Percentiles rank a stretch among this genome's conserved stretches.
Evolutionary conservation across 192 early-diverging fungal genomes (phyloP).

Genomic region (Rhizoclosmatium sp.): DNA sequence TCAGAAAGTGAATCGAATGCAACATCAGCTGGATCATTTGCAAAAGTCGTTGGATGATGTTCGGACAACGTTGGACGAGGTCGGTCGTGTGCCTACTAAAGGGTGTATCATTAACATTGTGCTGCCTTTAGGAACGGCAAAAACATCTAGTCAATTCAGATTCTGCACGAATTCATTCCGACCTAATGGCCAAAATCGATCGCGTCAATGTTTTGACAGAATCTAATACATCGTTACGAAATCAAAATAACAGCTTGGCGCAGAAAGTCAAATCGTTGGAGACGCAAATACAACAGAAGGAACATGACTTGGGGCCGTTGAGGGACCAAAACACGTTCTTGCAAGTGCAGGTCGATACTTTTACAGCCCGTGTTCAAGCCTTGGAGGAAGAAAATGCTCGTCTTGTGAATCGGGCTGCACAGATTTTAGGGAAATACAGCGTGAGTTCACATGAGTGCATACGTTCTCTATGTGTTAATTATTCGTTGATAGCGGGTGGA

Average conservation of each 20-base stretch:
- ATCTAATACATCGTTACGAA: slow-evolving; percentile 76
- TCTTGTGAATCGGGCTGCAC: slow-evolving; percentile 76
- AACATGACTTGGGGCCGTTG: slow-evolving; percentile 60
- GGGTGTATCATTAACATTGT: no score
- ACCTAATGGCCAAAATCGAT: slow-evolving; percentile 73
- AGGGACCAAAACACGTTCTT: slow-evolving; percentile 67
- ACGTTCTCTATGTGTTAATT: background rate
- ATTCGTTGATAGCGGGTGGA: slow-evolving; percentile 66
- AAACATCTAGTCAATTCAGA: slow-evolving; percentile 52
- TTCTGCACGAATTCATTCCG: slow-evolving; percentile 62
- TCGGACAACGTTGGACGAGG: slow-evolving; percentile 60
- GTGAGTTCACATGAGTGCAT: background rate
- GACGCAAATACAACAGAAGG: slow-evolving; percentile 43
- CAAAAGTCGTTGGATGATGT: slow-evolving; percentile 75
- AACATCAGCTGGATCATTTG: slow-evolving; percentile 68
- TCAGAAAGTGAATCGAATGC: slow-evolving; percentile 73
- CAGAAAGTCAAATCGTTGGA: slow-evolving; percentile 52
- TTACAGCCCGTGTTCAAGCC: slow-evolving; percentile 57
- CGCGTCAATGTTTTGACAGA: slow-evolving; percentile 75
- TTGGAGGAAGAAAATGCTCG: slow-evolving; percentile 69
- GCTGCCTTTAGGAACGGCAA: slow-evolving; percentile 48
- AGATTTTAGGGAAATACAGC: slow-evolving; percentile 79
- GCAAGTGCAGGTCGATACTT: slow-evolving; percentile 67
- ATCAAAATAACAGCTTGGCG: slow-evolving; percentile 58
- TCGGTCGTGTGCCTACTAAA: background rate